phyloP scores from a whole-genome alignment of 805 yeast genomes.

The Wickerhamomyces bisporus region DNA sequence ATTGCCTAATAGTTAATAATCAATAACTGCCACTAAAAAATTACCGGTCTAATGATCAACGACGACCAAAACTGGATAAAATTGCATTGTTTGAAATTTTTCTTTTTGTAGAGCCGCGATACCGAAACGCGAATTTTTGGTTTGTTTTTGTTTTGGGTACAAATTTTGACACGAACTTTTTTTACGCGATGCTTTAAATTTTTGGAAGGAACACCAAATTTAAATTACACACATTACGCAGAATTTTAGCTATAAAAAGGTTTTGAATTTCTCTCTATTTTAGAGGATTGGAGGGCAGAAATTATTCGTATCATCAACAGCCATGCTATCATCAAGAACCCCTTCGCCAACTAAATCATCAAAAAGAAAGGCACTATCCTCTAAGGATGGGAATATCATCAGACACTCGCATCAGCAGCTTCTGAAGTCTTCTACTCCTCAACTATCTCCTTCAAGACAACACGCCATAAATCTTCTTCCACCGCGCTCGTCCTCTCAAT shows the following conservation, averaged over 20 bases:
- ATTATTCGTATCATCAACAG: too few species aligned
- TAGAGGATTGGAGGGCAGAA: too few species aligned
- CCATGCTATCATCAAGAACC: constrained; percentile 10
- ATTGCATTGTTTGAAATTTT: too few species aligned
- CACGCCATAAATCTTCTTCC: not conserved
- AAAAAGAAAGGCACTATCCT: constrained; percentile 19
- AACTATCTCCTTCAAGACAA: constrained; percentile 9
- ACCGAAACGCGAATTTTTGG: too few species aligned
- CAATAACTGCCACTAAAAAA: too few species aligned
- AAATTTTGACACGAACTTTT: not conserved
- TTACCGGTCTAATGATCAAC: too few species aligned
- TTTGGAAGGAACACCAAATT: not conserved
- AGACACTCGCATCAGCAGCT: constrained; percentile 10
- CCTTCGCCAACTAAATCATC: constrained; percentile 20
- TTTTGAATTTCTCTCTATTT: too few species aligned
- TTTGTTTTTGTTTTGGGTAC: constrained; percentile 1
- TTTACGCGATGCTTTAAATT: not conserved
- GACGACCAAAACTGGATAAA: too few species aligned
- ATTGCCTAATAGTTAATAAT: too few species aligned
- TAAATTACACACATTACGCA: too few species aligned
- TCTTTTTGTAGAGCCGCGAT: too few species aligned
- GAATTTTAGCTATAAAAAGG: not conserved
- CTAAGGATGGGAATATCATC: constrained; percentile 21
- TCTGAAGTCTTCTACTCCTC: constrained; percentile 12
- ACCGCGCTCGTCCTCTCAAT: not conserved